phyloP scores from a whole-genome alignment of 768 basidiomycete genomes.

The Trametes coccinea region DNA sequence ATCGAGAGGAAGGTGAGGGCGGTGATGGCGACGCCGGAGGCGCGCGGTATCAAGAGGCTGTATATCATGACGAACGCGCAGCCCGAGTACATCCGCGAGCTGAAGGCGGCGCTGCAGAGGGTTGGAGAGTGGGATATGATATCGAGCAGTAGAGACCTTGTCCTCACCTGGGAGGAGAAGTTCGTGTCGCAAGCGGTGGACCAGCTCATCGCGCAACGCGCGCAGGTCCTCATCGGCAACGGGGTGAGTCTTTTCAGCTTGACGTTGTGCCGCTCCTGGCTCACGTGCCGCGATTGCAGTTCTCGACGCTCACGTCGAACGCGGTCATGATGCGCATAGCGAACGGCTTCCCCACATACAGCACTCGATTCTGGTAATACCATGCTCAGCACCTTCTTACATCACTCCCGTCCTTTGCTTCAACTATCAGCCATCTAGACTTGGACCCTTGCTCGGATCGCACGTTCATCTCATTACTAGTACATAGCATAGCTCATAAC shows the following conservation, averaged over 20 bases:
- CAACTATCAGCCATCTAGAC: no score
- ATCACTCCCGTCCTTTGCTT: not conserved
- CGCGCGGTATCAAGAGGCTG: constrained; percentile 41
- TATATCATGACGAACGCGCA: constrained; percentile 70
- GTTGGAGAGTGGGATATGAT: constrained; percentile 49
- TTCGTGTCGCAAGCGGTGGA: constrained; percentile 61
- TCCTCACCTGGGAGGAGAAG: constrained; percentile 53
- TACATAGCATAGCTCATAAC: not conserved
- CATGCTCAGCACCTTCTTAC: not conserved
- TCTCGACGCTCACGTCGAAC: constrained; percentile 50
- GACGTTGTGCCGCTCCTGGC: not conserved
- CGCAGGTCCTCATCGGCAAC: constrained; percentile 68
- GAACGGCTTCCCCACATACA: constrained; percentile 32
- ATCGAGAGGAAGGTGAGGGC: constrained; percentile 46
- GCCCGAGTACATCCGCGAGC: constrained; percentile 47
- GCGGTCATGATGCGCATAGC: constrained; percentile 46
- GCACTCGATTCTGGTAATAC: constrained; percentile 42
- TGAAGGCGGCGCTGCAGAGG: constrained; percentile 41
- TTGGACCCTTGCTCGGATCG: no score
- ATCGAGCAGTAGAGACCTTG: constrained; percentile 56
- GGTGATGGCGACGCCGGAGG: constrained; percentile 24
- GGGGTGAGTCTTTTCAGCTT: constrained; percentile 46
- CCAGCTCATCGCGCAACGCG: constrained; percentile 64
- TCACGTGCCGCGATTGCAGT: constrained; percentile 31
- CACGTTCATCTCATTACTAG: no score